Evolutionary conservation across 2,329 filamentous ascomycete genomes (phyloP).

Genomic region (Cryphonectria radicalis): DNA sequence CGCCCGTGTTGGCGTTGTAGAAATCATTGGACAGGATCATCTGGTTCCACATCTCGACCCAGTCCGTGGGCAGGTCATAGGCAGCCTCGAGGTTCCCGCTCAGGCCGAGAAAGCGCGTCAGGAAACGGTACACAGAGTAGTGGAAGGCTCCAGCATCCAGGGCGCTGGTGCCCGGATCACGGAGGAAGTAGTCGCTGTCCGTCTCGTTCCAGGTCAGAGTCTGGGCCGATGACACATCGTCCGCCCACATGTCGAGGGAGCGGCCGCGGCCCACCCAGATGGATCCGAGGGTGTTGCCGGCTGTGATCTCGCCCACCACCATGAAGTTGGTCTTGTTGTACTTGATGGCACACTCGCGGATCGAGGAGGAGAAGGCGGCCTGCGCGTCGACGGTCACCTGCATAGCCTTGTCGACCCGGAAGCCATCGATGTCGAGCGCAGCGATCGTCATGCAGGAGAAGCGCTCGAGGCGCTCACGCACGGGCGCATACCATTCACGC

Average conservation of each 20-base stretch:
- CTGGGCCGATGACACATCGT: conserved; percentile 28
- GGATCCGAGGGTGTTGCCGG: conserved; percentile 62
- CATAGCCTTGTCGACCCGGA: conserved; percentile 67
- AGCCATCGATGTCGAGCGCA: conserved; percentile 67
- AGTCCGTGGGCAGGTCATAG: conserved; percentile 39
- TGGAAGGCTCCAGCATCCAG: conserved; percentile 51
- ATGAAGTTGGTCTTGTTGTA: conserved; percentile 67
- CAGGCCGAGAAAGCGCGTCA: conserved; percentile 40
- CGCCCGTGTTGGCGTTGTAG: conserved; percentile 62
- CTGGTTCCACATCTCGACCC: conserved; percentile 58
- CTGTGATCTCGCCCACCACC: conserved; percentile 65
- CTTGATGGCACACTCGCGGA: conserved; percentile 58
- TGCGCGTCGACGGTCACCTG: conserved; percentile 63
- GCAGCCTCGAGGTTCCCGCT: conserved; percentile 39
- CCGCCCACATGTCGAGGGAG: conserved; percentile 40
- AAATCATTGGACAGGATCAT: conserved; percentile 64
- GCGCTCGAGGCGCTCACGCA: conserved; percentile 58
- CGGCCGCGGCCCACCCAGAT: conserved; percentile 66
- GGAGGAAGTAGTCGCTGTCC: conserved; percentile 49
- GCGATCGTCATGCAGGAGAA: conserved; percentile 66
- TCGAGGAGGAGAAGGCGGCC: conserved; percentile 58
- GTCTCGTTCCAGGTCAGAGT: conserved; percentile 30
- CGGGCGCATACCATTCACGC: conserved; percentile 63
- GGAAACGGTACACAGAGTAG: conserved; percentile 38
- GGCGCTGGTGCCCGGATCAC: conserved; percentile 57